Base-by-base conservation (phyloP, 2,329 filamentous ascomycete species). In the Scytalidium lignicola region DNA sequence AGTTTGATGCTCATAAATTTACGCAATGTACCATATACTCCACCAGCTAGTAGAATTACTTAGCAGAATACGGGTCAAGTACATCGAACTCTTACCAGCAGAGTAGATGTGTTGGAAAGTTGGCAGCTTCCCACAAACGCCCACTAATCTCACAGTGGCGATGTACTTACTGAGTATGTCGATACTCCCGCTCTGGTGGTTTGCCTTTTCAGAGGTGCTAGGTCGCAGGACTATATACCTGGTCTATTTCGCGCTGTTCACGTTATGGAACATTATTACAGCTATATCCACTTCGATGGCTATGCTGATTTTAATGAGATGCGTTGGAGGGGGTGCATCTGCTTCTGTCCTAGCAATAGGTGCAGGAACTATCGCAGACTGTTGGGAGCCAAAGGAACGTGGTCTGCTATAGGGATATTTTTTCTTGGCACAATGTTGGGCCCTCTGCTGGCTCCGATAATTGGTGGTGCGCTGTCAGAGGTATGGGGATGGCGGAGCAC, bases 171-270 rank as follows among this genome's bases (percentile, higher is more conserved):
- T 93, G 3, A 73, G 79, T 58, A 89, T 93, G 87, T 80, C 83
- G 48, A 88, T 93, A 41, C 92, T 90, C 57, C 89, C 89, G 0
- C 74, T 95, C 1, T 93, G 88, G 88, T 93, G 69, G 68, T 89
- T 85, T 1, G 85, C 84, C 1, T 90, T 93, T 61, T 89, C 85
- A 8, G 89, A 93, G 58, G 74, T 73, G 1, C 67, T 81, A 1
- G 89, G 89, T 12, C 80, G 89, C 39, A 80, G 89, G 18, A 83
- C 82, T n/a, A 86, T 95, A 57, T 93, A 92, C 63, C 68, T 95
- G 26, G 68, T 79, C 28, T 90, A 86, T 0, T 93, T 93, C 64
- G 64, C 74, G 19, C 70, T 92, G 13, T 91, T 89, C 61, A 71
- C 84, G 47, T 53, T 91, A 37, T 92, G 87, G 68, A 84, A 83